phyloP scores from a whole-genome alignment of 176 grass and related monocot genomes.

The Musa itinerans region DNA sequence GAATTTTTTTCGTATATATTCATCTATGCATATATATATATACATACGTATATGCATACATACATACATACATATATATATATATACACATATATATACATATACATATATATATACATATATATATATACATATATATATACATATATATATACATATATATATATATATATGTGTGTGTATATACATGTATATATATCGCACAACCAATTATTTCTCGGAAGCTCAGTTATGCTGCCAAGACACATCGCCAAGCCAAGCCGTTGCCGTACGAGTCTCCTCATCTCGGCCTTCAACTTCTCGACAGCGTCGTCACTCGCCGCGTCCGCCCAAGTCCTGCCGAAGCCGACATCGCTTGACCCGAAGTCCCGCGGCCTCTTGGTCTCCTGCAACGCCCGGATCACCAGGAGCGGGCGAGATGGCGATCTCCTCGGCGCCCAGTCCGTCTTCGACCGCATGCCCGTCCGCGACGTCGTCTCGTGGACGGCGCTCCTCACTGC shows the following conservation, averaged over 20 bases:
- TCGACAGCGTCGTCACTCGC: neutral
- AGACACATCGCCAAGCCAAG: neutral
- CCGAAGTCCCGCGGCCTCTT: neutral
- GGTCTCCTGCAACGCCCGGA: slow-evolving; percentile 38
- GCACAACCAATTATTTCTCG: neutral
- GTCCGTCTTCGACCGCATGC: slow-evolving; percentile 50
- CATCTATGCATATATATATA: no score
- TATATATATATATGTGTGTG: no score
- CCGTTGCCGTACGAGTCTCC: neutral
- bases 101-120: no score
- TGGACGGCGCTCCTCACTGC: slow-evolving; percentile 68
- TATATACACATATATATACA: no score
- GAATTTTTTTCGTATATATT: no score
- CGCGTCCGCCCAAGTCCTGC: neutral
- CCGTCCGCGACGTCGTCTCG: slow-evolving; percentile 55
- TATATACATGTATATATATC: no score
- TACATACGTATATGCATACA: no score
- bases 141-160: no score
- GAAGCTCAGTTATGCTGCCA: neutral
- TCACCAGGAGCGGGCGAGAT: slow-evolving; percentile 41
- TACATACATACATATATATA: no score
- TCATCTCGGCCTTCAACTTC: neutral
- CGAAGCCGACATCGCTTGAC: neutral
- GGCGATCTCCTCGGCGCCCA: slow-evolving; percentile 45
- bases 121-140: no score